Percentiles rank a stretch among this genome's conserved stretches.
phyloP scores from a whole-genome alignment of 2,329 filamentous ascomycete genomes.

The Fusarium nisikadoi region DNA sequence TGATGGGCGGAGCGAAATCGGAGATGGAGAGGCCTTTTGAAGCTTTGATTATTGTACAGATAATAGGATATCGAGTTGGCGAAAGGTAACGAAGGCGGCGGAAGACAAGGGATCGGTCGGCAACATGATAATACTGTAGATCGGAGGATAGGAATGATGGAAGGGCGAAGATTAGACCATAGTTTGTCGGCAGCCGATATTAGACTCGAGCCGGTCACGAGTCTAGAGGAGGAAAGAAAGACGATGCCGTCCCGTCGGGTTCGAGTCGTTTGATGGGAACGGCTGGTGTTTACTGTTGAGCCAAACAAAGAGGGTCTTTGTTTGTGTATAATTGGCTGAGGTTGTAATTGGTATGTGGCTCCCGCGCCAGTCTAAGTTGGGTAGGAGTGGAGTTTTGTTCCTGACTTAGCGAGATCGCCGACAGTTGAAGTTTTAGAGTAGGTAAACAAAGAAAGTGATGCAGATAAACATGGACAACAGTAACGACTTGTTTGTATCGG shows the following conservation, averaged over 20 bases:
- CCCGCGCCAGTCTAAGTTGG: slow-evolving; percentile 19
- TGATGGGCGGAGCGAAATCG: slow-evolving; percentile 28
- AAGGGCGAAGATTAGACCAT: slow-evolving; percentile 22
- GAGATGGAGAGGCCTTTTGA: slow-evolving; percentile 37
- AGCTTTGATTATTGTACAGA: slow-evolving; percentile 22
- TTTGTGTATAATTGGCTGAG: slow-evolving; percentile 17
- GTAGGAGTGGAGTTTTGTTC: slow-evolving; percentile 35
- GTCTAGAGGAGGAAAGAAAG: background rate
- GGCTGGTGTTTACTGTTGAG: slow-evolving; percentile 28
- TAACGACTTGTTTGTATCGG: background rate
- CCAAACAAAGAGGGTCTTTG: slow-evolving; percentile 36
- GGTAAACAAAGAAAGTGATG: slow-evolving; percentile 16
- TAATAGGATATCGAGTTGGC: slow-evolving; percentile 12
- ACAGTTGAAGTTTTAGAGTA: slow-evolving; percentile 3
- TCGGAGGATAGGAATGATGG: background rate
- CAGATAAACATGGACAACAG: background rate
- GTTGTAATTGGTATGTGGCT: slow-evolving; percentile 32
- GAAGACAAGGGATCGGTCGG: slow-evolving; percentile 17
- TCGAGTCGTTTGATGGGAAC: slow-evolving; percentile 27
- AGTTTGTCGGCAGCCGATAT: background rate
- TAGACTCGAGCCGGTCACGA: background rate
- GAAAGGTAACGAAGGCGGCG: slow-evolving; percentile 10
- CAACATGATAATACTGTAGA: slow-evolving; percentile 36
- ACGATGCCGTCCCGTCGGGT: slow-evolving; percentile 17
- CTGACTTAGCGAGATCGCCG: slow-evolving; percentile 30